A percentile compares a stretch with the other conserved stretches of the same genome.
phyloP scores from a whole-genome alignment of 2,329 filamentous ascomycete species.

The Botrytis paeoniae region DNA sequence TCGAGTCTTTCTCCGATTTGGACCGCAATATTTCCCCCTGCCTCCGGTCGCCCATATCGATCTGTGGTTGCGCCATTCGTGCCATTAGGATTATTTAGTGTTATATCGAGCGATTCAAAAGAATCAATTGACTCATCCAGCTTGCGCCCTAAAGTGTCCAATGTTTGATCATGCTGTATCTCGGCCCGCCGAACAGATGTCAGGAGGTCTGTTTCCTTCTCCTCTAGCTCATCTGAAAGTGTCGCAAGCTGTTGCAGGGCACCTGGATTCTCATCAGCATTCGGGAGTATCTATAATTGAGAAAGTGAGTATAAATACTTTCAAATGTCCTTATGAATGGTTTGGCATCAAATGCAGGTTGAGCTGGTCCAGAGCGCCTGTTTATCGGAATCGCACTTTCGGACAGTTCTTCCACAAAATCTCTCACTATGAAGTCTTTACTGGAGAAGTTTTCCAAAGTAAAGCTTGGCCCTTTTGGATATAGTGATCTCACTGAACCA shows the following conservation, averaged over 20 bases:
- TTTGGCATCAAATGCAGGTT: slow-evolving; percentile 82
- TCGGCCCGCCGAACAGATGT: slow-evolving; percentile 90
- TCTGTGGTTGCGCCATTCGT: slow-evolving; percentile 45
- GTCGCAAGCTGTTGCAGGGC: slow-evolving; percentile 65
- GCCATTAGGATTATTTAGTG: slow-evolving; percentile 61
- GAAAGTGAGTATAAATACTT: slow-evolving; percentile 44
- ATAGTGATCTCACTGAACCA: slow-evolving; percentile 49
- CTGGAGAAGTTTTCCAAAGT: slow-evolving; percentile 83
- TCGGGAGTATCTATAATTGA: neutral
- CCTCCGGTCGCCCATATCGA: slow-evolving; percentile 48
- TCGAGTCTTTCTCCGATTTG: slow-evolving; percentile 93
- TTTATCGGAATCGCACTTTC: slow-evolving; percentile 77
- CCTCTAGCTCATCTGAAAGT: slow-evolving; percentile 80
- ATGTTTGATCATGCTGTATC: slow-evolving; percentile 84
- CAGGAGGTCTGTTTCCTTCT: slow-evolving; percentile 84
- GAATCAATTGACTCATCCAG: slow-evolving; percentile 88
- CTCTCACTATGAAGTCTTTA: slow-evolving; percentile 95
- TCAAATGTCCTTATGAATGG: slow-evolving; percentile 96
- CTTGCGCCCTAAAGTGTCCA: slow-evolving; percentile 82
- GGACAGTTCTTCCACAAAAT: slow-evolving; percentile 92
- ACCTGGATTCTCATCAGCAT: slow-evolving; percentile 44
- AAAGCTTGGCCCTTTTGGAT: slow-evolving; percentile 77
- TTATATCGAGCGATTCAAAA: slow-evolving; percentile 86
- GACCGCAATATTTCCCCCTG: slow-evolving; percentile 83
- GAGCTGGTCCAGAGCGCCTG: slow-evolving; percentile 69